Evolutionary conservation across 139 green algal genomes (phyloP), one percentile per base, ranked within the genome.

Genomic region (Auxenochlorella protothecoides): DNA sequence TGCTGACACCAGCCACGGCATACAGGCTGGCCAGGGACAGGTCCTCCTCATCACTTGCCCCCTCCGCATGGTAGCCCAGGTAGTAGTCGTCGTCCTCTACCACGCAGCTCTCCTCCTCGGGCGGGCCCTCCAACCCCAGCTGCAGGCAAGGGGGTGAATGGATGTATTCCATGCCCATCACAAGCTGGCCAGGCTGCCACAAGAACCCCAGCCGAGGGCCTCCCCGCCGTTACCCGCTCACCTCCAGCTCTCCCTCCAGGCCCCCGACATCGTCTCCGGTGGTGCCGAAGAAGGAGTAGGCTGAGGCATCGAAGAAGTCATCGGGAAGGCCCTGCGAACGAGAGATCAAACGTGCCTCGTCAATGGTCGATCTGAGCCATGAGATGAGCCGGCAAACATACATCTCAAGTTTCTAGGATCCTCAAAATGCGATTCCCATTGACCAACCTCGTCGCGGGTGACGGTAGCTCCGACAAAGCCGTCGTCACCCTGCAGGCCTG

Each of bases 101-200:
- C 27, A 44, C 27, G 27, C 27, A 44, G 27, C 27, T 44, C 12
- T 73, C 71, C 0, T 81, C 85, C 65, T 85, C 81, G 0, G 88
- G 89, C 2, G 86, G 88, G 13, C 80, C 89, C 4, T 93, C 89
- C 66, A 93, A 76, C 0, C 86, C 86, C 62, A 92, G 85, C 88
- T 93, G 83, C 59, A 59, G 13, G 9, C 7, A 7, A 9, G 6
- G n/a, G 15, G 5, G 51, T 8, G 57, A 12, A 16, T 53, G 16
- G 6, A 14, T 13, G 66, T 59, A 57, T 13, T 6, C 14, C 14
- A 53, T 10, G 64, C 9, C 53, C 51, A 4, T 12, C 55, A 16
- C 11, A 4, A 68, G 65, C 55, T 3, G n/a, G 15, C 10, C 7
- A n/a, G 5, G 6, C 5, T 51, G 57, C 4, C 14, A 14, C 3